These are phyloP conservation scores for Echinochloa phyllopogon DNA, from an alignment of 176 grass and related monocot species.

Conservation along the genomic window DNA sequence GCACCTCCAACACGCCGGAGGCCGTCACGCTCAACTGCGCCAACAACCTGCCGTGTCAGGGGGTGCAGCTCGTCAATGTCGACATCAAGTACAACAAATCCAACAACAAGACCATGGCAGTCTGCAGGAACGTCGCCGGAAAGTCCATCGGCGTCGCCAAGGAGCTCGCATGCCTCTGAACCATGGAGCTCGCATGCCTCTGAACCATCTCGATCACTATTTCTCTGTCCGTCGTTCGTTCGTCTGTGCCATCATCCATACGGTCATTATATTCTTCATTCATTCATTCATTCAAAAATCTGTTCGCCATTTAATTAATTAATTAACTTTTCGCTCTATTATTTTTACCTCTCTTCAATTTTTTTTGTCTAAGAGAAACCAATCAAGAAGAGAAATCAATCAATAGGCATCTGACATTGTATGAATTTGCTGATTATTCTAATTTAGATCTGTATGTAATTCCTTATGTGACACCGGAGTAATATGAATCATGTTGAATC, in stretches of 20 bases:
- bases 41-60: slow-evolving; percentile 56
- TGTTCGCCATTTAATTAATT: not conserved
- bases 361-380: not conserved
- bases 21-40: slow-evolving; percentile 66
- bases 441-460: not conserved
- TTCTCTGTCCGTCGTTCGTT: not conserved
- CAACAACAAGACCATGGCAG: slow-evolving; percentile 38
- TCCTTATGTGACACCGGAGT: not conserved
- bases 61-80: slow-evolving; percentile 63
- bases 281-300: not conserved
- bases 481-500: not conserved
- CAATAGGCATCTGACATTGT: not conserved
- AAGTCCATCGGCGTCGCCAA: slow-evolving; percentile 33
- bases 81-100: slow-evolving; percentile 46
- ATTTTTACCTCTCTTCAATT: no score
- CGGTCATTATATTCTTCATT: no score
- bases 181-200: slow-evolving; percentile 48
- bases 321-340: not conserved
- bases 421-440: not conserved
- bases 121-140: slow-evolving; percentile 49
- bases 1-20: slow-evolving; percentile 56
- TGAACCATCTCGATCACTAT: no score
- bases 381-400: not conserved
- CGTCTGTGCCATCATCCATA: not conserved
- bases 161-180: slow-evolving; percentile 52